A percentile compares a stretch with the other conserved stretches of the same genome.
These are phyloP conservation scores for Alternaria sp. DNA, from an alignment of 2,329 filamentous ascomycete genomes.

Conservation along the genomic window DNA sequence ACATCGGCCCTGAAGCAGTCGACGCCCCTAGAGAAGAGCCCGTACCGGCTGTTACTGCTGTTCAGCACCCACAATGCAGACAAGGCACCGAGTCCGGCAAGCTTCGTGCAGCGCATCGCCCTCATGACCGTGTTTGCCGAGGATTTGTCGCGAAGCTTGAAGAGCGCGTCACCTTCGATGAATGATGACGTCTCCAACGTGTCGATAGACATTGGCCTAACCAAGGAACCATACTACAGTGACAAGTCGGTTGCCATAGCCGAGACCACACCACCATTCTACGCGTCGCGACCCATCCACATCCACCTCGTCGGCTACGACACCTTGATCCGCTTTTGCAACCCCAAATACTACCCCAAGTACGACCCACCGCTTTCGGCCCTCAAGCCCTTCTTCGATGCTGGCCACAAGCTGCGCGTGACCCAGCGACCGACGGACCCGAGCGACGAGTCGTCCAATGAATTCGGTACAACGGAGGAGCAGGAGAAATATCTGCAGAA, in stretches of 20 bases:
- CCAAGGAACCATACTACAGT: constrained; percentile 74
- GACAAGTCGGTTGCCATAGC: constrained; percentile 71
- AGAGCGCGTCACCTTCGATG: constrained; percentile 5
- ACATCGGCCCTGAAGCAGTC: constrained; percentile 58
- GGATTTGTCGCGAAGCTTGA: constrained; percentile 53
- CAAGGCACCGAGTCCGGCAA: constrained; percentile 70
- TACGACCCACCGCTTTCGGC: constrained; percentile 57
- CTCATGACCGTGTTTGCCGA: constrained; percentile 75
- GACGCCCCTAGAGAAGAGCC: constrained; percentile 38
- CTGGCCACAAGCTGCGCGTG: constrained; percentile 66
- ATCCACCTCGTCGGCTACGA: constrained; percentile 78
- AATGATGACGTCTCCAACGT: constrained; percentile 25
- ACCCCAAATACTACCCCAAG: constrained; percentile 72
- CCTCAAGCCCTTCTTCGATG: constrained; percentile 68
- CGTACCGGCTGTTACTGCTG: constrained; percentile 61
- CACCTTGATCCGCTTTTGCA: constrained; percentile 74
- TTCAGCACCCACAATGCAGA: constrained; percentile 71
- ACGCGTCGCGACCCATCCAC: constrained; percentile 55
- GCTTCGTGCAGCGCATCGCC: constrained; percentile 69
- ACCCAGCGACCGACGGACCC: constrained; percentile 61
- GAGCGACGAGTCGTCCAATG: constrained; percentile 54
- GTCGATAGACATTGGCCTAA: constrained; percentile 70
- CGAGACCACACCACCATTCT: constrained; percentile 43
- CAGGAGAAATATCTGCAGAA: constrained; percentile 63
- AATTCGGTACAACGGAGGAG: constrained; percentile 64